Evolutionary conservation across 192 early-diverging fungal species (phyloP), one percentile per base, ranked within the genome.

Genomic region (Backusella australiensis): DNA sequence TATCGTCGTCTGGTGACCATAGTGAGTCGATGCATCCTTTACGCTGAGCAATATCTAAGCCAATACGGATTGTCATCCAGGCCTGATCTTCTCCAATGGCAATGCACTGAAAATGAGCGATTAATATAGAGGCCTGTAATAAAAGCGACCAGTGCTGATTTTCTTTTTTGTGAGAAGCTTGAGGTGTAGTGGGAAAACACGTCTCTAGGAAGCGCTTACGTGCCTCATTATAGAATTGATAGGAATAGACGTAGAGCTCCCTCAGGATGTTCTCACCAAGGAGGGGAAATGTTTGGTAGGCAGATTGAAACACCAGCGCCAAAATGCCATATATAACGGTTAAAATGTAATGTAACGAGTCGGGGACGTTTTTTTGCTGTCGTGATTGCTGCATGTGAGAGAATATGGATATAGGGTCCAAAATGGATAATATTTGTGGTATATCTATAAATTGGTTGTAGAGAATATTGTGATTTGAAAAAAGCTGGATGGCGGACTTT

Each of bases 71-170:
- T 4, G 74, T 75, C 21, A 75, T 26, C 23, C 41, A 67, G 15
- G 74, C 74, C 41, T 75, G 74, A 1, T 75, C 74, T 34, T 75
- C 42, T 9, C 39, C n/a, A 44, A 75, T 75, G 8, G 74, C 59
- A 41, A 42, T 67, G 4, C 63, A 44, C n/a, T 75, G 74, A 44
- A 66, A 75, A 34, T 75, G 74, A 34, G 65, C 3, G 8, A 75
- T n/a, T n/a, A 75, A 42, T 46, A 75, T 42, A 15, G 74, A 63
- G 2, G 74, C 41, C 19, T 65, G 74, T 26, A 67, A 8, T 6
- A 75, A 32, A 7, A 71, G 34, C 5, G 42, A 2, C 8, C 26
- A 19, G 36, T 34, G 3, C 15, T 26, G 19, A 14, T 71, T 35
- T 26, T 26, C 23, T 49, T 34, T 71, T 29, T 71, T 71, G 34